Percentiles rank a stretch among this genome's conserved stretches.
Conservation (phyloP, 23 red algal species). For the Gracilaria gracilis region DNA sequence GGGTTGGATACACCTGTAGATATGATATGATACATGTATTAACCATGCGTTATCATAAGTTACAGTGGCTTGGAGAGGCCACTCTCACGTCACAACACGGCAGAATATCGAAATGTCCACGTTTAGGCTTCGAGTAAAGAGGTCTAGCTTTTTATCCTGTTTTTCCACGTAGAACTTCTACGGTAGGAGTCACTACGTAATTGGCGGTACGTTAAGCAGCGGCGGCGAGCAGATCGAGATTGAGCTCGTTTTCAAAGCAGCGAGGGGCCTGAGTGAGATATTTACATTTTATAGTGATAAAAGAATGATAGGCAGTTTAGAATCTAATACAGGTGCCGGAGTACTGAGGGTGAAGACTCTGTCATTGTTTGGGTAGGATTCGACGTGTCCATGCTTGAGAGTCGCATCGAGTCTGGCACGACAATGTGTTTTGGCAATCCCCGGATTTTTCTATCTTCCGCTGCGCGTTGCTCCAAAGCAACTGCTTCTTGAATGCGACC, state of each 20-base stretch:
- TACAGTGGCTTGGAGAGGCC: no score
- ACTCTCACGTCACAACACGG: no score
- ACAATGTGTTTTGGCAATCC: slow-evolving; percentile 36
- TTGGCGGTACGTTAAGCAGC: no score
- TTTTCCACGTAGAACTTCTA: no score
- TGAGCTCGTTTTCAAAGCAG: neutral
- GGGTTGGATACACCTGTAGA: no score
- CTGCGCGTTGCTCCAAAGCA: slow-evolving; percentile 37
- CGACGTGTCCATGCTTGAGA: neutral
- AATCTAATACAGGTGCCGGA: slow-evolving; percentile 34
- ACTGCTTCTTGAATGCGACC: slow-evolving; percentile 46
- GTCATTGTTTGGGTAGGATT: neutral
- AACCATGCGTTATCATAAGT: no score
- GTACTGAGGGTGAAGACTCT: neutral
- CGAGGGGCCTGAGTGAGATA: neutral
- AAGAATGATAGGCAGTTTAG: slow-evolving; percentile 9
- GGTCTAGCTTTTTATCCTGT: no score
- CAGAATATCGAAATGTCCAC: no score
- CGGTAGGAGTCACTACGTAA: no score
- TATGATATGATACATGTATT: no score
- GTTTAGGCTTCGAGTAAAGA: no score
- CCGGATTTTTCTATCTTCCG: slow-evolving; percentile 43
- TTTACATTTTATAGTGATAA: slow-evolving; percentile 64
- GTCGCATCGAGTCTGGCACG: neutral
- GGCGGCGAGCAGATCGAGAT: no score